A percentile compares a stretch with the other conserved stretches of the same genome.
Conservation (phyloP, 257 asterid species). For the Ophiorrhiza pumila region DNA sequence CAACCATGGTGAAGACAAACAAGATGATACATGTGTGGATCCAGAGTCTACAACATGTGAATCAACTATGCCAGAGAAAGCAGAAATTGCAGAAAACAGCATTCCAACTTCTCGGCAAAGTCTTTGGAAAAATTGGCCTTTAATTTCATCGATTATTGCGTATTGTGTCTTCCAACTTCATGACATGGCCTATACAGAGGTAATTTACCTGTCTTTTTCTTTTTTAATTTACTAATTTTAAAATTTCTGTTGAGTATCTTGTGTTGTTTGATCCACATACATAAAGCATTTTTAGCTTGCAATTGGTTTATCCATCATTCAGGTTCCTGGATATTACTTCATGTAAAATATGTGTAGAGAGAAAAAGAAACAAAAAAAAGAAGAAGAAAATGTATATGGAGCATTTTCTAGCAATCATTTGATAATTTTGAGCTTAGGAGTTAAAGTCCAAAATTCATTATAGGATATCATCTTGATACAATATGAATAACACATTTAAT, state of each 20-base stretch:
- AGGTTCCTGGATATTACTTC: too few relatives aligned
- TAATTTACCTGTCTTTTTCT: constrained; percentile 8
- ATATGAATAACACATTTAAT: not conserved
- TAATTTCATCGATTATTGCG: constrained; percentile 67
- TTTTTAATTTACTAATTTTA: not conserved
- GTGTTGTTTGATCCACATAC: too few relatives aligned
- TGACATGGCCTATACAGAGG: constrained; percentile 87
- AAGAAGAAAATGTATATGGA: too few relatives aligned
- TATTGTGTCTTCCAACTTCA: constrained; percentile 77
- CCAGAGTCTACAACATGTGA: constrained; percentile 20
- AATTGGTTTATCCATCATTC: too few relatives aligned
- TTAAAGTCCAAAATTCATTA: not conserved
- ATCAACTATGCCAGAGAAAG: constrained; percentile 34
- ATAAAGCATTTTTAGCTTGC: too few relatives aligned
- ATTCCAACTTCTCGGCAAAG: constrained; percentile 28
- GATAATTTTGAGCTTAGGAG: not conserved
- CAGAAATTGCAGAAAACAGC: constrained; percentile 8
- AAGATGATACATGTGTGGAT: not conserved
- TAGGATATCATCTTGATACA: not conserved
- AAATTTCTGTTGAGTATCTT: not conserved
- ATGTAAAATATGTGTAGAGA: too few relatives aligned
- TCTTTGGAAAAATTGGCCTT: constrained; percentile 76
- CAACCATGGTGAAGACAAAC: constrained; percentile 24
- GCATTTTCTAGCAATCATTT: too few relatives aligned
- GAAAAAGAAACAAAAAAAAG: too few relatives aligned